Base-by-base conservation (phyloP, 2,329 filamentous ascomycete species). In the Fusarium sp. region DNA sequence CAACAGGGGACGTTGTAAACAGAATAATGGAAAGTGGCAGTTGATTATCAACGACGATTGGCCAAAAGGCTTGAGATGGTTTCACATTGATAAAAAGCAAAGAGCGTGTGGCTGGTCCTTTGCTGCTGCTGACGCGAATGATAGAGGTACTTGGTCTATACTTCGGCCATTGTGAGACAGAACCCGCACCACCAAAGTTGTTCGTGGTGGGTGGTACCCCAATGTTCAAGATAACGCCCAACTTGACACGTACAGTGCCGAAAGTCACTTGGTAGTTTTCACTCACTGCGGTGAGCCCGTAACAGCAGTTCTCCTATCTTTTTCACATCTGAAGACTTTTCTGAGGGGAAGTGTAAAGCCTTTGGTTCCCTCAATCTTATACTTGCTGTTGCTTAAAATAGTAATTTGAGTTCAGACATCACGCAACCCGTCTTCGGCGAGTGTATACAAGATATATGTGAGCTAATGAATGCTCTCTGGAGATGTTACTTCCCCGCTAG, bases 281-380 rank as follows among this genome's bases (percentile, higher is more conserved):
- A 24, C 6, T 17, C 15, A 44, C n/a, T 44, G n/a, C 24, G 41
- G 17, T 44, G 3, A 15, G 13, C 32, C 41, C 39, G 22, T 41
- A 15, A 11, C 41, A 24, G 0, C 22, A 24, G 4, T 3, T 6
- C 6, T 15, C 22, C 39, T 42, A 9, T 42, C 5, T 15, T 13
- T 15, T 5, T 41, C 30, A 7, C 30, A 30, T 30, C 30, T 30
- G 11, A 30, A 30, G 30, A 30, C 30, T 12, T 12, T 30, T 30
- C 30, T 30, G 30, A 4, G 30, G 30, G 12, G 30, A 30, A 12
- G 30, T 30, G 11, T 30, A 30, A 30, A 30, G 30, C 30, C 30
- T 30, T 30, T 12, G 3, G 30, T 30, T 30, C 30, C 30, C 30
- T 12, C 30, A 30, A 30, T 30, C 30, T 30, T 30, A 30, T 30